These are phyloP conservation scores for Fusarium udum DNA, from an alignment of 2,329 filamentous ascomycete genomes.

Conservation along the genomic window DNA sequence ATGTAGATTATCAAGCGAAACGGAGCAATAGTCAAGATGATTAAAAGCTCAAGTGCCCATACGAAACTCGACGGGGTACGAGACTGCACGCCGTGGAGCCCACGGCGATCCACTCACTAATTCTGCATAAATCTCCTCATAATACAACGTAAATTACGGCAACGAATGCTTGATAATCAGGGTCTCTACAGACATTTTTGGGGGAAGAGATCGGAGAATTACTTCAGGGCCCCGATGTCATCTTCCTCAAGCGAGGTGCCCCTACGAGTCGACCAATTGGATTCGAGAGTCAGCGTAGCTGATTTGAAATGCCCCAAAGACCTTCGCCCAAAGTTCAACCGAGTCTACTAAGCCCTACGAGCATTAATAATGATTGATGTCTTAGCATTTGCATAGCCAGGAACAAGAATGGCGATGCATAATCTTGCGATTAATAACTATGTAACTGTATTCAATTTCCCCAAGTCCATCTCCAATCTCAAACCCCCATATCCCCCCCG, in stretches of 20 bases:
- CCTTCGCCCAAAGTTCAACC: too few species aligned
- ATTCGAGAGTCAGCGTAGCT: fast-evolving
- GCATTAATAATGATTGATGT: not conserved
- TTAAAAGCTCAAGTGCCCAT: not conserved
- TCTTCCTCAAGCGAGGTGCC: not conserved
- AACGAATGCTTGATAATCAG: not conserved
- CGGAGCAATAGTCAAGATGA: not conserved
- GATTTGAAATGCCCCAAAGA: too few species aligned
- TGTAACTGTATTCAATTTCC: not conserved
- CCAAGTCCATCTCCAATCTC: too few species aligned
- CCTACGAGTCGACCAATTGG: not conserved
- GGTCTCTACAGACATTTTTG: not conserved
- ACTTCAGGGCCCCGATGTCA: not conserved
- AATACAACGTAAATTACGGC: not conserved
- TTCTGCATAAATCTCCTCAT: not conserved
- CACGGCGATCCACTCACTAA: not conserved
- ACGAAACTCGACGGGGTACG: not conserved
- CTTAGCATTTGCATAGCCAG: too few species aligned
- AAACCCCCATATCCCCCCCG: fast-evolving
- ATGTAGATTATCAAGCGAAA: not conserved
- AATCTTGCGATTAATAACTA: not conserved
- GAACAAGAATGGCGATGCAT: fast-evolving
- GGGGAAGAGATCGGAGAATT: not conserved
- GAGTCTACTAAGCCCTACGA: not conserved
- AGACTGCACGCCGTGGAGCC: not conserved